Evolutionary conservation across 352 stramenopile species (phyloP).

Genomic region (Phytophthora aleatoria): DNA sequence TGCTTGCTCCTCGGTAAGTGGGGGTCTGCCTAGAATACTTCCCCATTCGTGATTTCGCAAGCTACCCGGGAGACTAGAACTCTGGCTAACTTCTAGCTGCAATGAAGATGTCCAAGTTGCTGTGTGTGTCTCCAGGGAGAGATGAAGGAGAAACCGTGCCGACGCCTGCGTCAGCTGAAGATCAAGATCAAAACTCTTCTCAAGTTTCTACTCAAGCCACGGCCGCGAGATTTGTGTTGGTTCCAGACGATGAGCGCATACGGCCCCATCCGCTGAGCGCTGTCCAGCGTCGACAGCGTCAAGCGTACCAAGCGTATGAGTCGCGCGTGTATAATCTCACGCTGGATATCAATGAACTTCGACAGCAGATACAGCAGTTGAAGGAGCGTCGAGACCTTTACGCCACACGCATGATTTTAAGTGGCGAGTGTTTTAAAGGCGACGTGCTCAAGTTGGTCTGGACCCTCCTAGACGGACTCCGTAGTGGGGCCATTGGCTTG

Average conservation of each 20-base stretch:
- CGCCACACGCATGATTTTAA: conserved; percentile 10
- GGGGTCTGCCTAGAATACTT: too few species aligned
- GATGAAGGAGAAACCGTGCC: not conserved
- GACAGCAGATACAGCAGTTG: conserved; percentile 27
- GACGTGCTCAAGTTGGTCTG: conserved; percentile 24
- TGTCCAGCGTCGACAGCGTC: conserved; percentile 14
- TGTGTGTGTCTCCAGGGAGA: not conserved
- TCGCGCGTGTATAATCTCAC: conserved; percentile 36
- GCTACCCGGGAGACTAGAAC: too few species aligned
- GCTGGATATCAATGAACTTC: conserved; percentile 39
- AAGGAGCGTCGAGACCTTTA: conserved; percentile 23
- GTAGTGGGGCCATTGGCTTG: conserved; percentile 7
- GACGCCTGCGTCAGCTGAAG: not conserved
- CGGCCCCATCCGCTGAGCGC: conserved; percentile 22
- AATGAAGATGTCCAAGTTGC: not conserved
- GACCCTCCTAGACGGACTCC: conserved; percentile 25
- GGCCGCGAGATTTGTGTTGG: not conserved
- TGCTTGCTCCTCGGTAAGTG: too few species aligned
- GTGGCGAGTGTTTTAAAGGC: conserved; percentile 23
- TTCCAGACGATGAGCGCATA: conserved; percentile 24
- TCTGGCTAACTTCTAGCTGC: not conserved
- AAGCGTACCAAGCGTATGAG: conserved; percentile 14
- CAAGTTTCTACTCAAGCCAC: not conserved
- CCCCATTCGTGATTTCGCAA: not conserved
- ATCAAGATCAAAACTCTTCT: not conserved